Evolutionary conservation across 2,329 filamentous ascomycete species (phyloP), one percentile per base, ranked within the genome.

Genomic region (Helotiales sp.): DNA sequence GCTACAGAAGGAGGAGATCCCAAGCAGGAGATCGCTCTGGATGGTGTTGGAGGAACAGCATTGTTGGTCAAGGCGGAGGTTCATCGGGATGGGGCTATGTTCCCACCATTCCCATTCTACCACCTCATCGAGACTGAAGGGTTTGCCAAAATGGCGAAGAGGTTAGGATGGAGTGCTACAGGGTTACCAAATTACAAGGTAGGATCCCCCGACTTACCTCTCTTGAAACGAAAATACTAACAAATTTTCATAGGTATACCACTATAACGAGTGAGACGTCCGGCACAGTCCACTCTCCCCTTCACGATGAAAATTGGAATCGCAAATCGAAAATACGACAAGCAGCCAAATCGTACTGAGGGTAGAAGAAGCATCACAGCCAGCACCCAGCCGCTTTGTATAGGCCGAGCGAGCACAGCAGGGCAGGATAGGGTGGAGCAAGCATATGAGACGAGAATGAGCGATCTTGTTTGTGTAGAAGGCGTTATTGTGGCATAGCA

Each of bases 111-210:
- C 78, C 82, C 95, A 2, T 99, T 99, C 77, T 98, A 97, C 78
- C 91, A 99, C 79, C 84, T 99, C 68, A 96, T 99, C 69, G 96
- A 99, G 83, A 98, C 96, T 0, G 96, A 99, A 77, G 96, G 96
- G 0, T 99, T 99, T 76, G 94, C 96, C 20, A 97, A 95, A 82
- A 99, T 99, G 96, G 94, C 94, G 13, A 91, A 88, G 78, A 85
- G 96, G 71, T 80, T 99, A 76, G 93, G 93, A 58, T 97, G 93
- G 89, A 85, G 90, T 69, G 87, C 92, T 66, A 93, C 86, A 73
- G 96, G 96, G n/a, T 82, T 98, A 76, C 96, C 96, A 49, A 97
- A 98, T 82, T 99, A 99, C 82, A 94, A 95, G 85, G 96, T 97
- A 81, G 78, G 87, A 57, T 50, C 45, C 20, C 28, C 20, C 11